Evolutionary conservation across 331 rosid species (phyloP).

Genomic region (Quercus tomentella): DNA sequence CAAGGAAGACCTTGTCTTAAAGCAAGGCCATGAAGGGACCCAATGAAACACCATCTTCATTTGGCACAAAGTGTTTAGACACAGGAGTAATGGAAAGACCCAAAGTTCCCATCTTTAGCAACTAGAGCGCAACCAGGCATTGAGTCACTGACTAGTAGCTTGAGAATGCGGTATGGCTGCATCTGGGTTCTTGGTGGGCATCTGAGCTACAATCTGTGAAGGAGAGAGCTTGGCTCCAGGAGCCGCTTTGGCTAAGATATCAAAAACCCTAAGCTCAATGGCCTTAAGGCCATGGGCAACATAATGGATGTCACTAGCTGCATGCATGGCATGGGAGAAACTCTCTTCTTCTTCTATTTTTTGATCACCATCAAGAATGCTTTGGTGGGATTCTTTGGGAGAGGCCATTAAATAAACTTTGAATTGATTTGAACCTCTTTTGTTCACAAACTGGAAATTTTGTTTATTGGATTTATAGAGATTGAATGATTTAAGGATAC

Average conservation of each 20-base stretch:
- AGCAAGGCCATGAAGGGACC: conserved; percentile 21
- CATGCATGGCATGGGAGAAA: conserved; percentile 9
- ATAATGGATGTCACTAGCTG: not conserved
- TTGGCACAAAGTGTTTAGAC: conserved; percentile 20
- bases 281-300: conserved; percentile 19
- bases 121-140: conserved; percentile 18
- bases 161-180: conserved; percentile 26
- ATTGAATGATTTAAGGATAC: too few species aligned
- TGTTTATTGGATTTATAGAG: too few species aligned
- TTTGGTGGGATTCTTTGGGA: not conserved
- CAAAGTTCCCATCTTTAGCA: not conserved
- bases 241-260: conserved; percentile 30
- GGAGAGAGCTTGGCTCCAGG: conserved; percentile 22
- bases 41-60: conserved; percentile 31
- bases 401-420: conserved; percentile 4
- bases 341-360: conserved; percentile 2
- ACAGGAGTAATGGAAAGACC: conserved; percentile 11
- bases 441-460: too few species aligned
- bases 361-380: not conserved
- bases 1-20: conserved; percentile 23
- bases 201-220: conserved; percentile 10
- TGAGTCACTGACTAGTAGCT: conserved; percentile 33
- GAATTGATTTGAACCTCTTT: too few species aligned
- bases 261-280: conserved; percentile 29
- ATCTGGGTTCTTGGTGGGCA: conserved; percentile 26